A percentile compares a stretch with the other conserved stretches of the same genome.
These are phyloP conservation scores for Zymoseptoria tritici DNA, from an alignment of 2,329 filamentous ascomycete genomes.

Conservation along the genomic window DNA sequence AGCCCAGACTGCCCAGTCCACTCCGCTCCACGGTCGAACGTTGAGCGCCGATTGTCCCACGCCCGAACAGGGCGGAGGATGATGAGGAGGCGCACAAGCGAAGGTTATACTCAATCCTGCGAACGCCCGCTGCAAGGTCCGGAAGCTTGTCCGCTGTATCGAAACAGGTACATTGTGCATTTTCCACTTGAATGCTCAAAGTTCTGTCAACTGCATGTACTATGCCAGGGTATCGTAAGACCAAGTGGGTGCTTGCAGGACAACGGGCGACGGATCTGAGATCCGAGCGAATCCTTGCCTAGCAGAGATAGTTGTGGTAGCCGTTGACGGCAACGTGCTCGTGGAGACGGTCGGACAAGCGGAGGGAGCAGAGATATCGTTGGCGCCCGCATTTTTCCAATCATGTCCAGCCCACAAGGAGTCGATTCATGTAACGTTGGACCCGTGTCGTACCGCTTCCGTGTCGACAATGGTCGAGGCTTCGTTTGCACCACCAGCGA, in stretches of 20 bases:
- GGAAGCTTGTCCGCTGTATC: background rate
- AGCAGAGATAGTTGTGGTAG: background rate
- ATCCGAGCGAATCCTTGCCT: background rate
- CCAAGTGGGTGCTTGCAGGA: background rate
- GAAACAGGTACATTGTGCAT: background rate
- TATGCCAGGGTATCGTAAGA: background rate
- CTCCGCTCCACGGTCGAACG: background rate
- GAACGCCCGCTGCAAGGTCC: background rate
- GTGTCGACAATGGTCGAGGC: background rate
- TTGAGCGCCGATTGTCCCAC: background rate
- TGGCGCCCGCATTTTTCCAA: background rate
- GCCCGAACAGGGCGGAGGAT: background rate
- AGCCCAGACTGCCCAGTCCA: background rate
- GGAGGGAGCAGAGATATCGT: background rate
- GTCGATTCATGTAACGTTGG: background rate
- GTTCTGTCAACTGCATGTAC: background rate
- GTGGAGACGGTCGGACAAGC: background rate
- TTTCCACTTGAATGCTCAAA: background rate
- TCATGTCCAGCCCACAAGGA: background rate
- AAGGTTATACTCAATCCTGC: background rate
- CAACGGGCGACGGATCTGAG: background rate
- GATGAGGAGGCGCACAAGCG: background rate
- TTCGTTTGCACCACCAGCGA: background rate
- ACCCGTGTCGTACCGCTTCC: background rate
- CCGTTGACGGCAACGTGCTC: background rate